These are phyloP conservation scores for Micractinium conductrix DNA, from an alignment of 139 green algal species.

Conservation along the genomic window DNA sequence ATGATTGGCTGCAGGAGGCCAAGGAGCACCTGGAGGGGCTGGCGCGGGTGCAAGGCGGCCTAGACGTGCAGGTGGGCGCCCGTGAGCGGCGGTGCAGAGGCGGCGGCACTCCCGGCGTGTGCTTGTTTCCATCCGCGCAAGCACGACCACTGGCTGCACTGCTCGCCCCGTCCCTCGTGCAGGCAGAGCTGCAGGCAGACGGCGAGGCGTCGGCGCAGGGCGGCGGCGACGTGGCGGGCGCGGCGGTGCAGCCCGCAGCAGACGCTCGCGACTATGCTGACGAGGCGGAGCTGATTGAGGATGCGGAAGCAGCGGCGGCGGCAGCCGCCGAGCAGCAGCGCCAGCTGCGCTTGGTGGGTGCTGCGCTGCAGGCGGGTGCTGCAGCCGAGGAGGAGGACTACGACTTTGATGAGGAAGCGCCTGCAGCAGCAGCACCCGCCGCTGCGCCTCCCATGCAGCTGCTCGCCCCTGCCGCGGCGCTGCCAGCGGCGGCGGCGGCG, in stretches of 20 bases:
- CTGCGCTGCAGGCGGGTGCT: not conserved
- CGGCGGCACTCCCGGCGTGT: no score
- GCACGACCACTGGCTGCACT: no score
- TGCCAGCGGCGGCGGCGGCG: not conserved
- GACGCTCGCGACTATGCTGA: conserved; percentile 45
- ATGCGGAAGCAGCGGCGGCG: conserved; percentile 26
- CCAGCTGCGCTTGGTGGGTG: conserved; percentile 18
- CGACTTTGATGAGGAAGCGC: conserved; percentile 35
- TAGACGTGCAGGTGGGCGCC: conserved; percentile 3
- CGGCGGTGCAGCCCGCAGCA: conserved; percentile 18
- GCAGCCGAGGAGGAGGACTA: conserved; percentile 52
- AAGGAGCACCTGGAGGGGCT: conserved; percentile 39
- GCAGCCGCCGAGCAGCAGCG: conserved; percentile 8
- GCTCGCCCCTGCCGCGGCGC: not conserved
- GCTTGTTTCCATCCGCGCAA: no score
- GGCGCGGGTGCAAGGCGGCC: conserved; percentile 8
- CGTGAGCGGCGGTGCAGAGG: not conserved
- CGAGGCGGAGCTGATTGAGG: conserved; percentile 52
- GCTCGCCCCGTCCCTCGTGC: not conserved
- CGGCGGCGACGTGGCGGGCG: not conserved
- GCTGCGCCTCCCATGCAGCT: not conserved
- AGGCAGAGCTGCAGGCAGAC: conserved; percentile 12
- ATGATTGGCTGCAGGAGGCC: conserved; percentile 20
- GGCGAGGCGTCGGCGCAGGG: not conserved
- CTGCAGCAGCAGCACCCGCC: not conserved